Base-by-base conservation (phyloP, 1,284 basidiomycete species). In the Puccinia coronata region DNA sequence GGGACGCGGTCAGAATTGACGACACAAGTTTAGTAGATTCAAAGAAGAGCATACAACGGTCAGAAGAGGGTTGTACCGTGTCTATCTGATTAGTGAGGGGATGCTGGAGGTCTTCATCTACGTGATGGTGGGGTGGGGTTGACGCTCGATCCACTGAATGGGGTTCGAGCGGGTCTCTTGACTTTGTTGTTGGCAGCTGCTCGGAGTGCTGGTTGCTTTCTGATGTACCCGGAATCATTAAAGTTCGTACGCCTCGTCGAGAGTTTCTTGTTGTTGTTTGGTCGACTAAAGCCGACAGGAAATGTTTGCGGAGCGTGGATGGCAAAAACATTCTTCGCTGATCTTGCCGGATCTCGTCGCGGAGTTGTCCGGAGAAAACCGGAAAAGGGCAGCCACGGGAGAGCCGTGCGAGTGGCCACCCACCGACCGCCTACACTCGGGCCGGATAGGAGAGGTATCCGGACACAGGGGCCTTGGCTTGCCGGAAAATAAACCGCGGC, bases 21-120 rank as follows among this genome's bases (percentile, higher is more conserved):
- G 2, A 28, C 63, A 14, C 41, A 67, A n/a, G 28, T 47, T 8
- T 23, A 47, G 11, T 28, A 23, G n/a, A 43, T 41, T 39, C 23
- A 41, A 36, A 63, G 43, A 67, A 12, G 8, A 39, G 63, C 63
- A 14, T 67, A 67, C 63, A 67, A 67, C 25, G 39, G 8, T 28
- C 4, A 67, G 39, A n/a, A n/a, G n/a, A 12, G 6, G 39, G 2
- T 43, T 67, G 39, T n/a, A 1, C 41, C 1, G 63, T 28, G 23
- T 47, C 6, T 9, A 6, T 25, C 28, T 67, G 63, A 43, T 43
- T 47, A 31, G 34, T 67, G 20, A 67, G 36, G 20, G 41, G 63
- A 67, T 67, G 39, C 39, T 67, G 39, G 16, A 28, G 39, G 14
- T 67, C 63, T 43, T 67, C 63, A 43, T 43, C 36, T 67, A 18